Base-by-base conservation (phyloP, 805 yeast genomes). In the Yamadazyma kitorensis region DNA sequence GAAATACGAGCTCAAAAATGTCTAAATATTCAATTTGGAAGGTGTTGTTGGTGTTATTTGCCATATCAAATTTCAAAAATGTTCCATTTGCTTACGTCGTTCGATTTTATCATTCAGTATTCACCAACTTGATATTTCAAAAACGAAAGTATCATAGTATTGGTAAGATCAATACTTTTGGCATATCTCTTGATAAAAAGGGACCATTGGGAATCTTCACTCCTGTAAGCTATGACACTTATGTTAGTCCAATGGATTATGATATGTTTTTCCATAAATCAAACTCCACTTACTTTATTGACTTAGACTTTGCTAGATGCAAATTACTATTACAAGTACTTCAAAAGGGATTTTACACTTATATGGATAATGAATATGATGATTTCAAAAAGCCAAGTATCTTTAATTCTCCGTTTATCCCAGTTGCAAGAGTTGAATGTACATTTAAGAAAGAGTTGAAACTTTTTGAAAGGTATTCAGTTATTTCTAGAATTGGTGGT, bases 211-310 rank as follows among this genome's bases (percentile, higher is more conserved):
- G 62, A 24, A 44, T 68, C n/a, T 80, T 80, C 53, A 61, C 66
- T 9, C 64, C 72, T 27, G 51, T 65, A 1, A 47, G 54, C 10
- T 64, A 64, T 43, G 44, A 55, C 15, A 73, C 88, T 0, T 76
- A 75, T 40, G 84, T 83, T 18, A 80, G 91, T 1, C 78, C 84
- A 6, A 59, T 84, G 50, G 97, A 89, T 53, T 79, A 86, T 52
- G 97, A 89, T 57, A 74, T 85, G 64, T 86, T 86, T 52, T 49
- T 87, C 30, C 98, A 89, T 65, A 91, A 89, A 63, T 78, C 83
- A 37, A 91, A 91, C 55, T 79, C 91, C 5, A 83, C 95, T 1
- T 91, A 89, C 59, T 82, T 84, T 50, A 61, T 69, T 13, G 97
- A 89, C 45, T 64, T 86, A 53, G 97, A 89, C 53, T 68, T 87